Conservation (phyloP, 805 yeast species). For the Lipomyces chichibuensis region DNA sequence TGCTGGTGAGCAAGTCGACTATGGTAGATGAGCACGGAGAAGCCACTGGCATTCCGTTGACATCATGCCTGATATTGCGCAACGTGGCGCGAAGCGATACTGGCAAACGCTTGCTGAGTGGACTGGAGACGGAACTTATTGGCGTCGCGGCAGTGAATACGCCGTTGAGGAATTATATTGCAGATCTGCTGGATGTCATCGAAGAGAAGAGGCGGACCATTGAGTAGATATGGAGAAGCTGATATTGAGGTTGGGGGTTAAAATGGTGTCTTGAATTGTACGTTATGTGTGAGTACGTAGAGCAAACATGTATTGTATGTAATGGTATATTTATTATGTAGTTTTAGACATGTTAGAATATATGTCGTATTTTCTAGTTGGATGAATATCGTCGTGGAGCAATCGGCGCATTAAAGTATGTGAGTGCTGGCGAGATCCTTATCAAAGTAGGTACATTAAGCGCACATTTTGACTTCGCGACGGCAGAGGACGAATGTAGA, state of each 20-base stretch:
- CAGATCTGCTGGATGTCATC: constrained; percentile 33
- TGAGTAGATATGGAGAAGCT: not conserved
- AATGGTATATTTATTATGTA: not conserved
- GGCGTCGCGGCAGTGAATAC: constrained; percentile 37
- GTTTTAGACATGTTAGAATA: not conserved
- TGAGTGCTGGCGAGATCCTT: too few relatives aligned
- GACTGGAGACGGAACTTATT: constrained; percentile 26
- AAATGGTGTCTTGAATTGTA: not conserved
- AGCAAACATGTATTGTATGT: not conserved
- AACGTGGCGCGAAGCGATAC: constrained; percentile 43
- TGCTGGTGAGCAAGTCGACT: constrained; percentile 26
- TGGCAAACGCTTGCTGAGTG: constrained; percentile 38
- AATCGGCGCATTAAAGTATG: too few relatives aligned
- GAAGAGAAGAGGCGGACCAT: constrained; percentile 23
- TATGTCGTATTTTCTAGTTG: not conserved
- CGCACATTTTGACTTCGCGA: too few relatives aligned
- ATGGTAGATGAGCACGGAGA: constrained; percentile 39
- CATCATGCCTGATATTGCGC: constrained; percentile 45
- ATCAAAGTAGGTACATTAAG: too few relatives aligned
- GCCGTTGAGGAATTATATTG: constrained; percentile 33
- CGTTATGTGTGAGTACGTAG: not conserved
- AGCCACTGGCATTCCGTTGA: constrained; percentile 39
- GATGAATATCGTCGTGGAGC: too few relatives aligned
- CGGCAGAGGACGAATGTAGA: too few relatives aligned
- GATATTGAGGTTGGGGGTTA: not conserved